phyloP scores from a whole-genome alignment of 495 filamentous ascomycete genomes.

The Aspergillus biplanus region DNA sequence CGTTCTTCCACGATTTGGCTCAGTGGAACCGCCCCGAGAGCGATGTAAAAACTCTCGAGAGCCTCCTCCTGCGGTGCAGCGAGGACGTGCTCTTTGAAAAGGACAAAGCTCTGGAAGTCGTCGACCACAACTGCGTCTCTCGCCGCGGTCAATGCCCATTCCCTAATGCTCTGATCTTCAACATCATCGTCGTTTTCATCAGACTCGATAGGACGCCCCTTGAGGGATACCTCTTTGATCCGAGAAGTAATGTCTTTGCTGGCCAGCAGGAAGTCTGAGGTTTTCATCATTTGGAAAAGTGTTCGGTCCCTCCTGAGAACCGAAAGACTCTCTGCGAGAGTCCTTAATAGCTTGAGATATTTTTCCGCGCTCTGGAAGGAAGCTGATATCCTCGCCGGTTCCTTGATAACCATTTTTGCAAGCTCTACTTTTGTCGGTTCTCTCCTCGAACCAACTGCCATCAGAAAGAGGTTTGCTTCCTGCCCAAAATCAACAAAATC shows the following conservation, averaged over 20 bases:
- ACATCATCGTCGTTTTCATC: constrained; percentile 62
- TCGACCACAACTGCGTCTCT: constrained; percentile 79
- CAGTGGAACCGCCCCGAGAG: constrained; percentile 49
- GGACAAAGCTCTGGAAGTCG: constrained; percentile 79
- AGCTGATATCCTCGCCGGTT: constrained; percentile 78
- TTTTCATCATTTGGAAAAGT: constrained; percentile 74
- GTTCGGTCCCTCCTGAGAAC: constrained; percentile 76
- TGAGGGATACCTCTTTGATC: constrained; percentile 22
- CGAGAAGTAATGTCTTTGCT: constrained; percentile 69
- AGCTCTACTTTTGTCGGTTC: constrained; percentile 88
- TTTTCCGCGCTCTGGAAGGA: constrained; percentile 78
- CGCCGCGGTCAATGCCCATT: constrained; percentile 73
- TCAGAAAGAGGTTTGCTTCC: constrained; percentile 84
- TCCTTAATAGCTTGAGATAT: constrained; percentile 79
- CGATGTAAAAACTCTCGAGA: constrained; percentile 80
- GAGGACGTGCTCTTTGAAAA: constrained; percentile 80
- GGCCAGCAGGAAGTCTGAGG: constrained; percentile 76
- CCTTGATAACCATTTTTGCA: constrained; percentile 72
- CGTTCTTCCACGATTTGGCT: constrained; percentile 51
- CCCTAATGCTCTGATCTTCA: constrained; percentile 65
- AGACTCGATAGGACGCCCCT: constrained; percentile 29
- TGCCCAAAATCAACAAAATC: constrained; percentile 94
- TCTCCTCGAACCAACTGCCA: constrained; percentile 83
- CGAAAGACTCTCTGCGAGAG: constrained; percentile 69
- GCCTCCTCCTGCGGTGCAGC: constrained; percentile 86